Evolutionary conservation across 441 rosid species (phyloP), one percentile per base, ranked within the genome.

Genomic region (Melastoma candidum): DNA sequence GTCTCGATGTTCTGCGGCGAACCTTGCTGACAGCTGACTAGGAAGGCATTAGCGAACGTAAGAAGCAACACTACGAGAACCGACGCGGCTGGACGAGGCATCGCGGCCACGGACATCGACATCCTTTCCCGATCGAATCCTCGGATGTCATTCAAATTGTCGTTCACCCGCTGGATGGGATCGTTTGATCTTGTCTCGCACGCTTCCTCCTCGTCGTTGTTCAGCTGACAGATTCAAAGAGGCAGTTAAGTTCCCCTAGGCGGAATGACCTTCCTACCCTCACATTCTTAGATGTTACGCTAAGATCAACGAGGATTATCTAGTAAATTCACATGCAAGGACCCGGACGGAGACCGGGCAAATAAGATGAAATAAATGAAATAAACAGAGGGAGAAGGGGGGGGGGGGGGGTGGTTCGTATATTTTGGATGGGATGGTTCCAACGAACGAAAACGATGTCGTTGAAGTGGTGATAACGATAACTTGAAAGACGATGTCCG

Each of bases 1-100:
- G 85, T 72, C 57, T 87, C 89, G 53, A 85, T 70, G 58, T 87
- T 90, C 56, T 54, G 93, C 26, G 80, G 77, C 12, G 74, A 48
- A 62, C 27, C 64, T n/a, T 68, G 68, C 61, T 82, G 85, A 50
- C 79, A 72, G 49, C 53, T 63, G 51, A 71, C 68, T 53, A 69
- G 56, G 54, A 74, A 70, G 17, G 69, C 10, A 9, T 53, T 36
- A 53, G 68, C 22, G 44, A 60, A 48, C 1, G 67, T 44, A 7
- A 69, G 12, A 25, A 69, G 1, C 4, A 68, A 12, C 6, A 56
- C 6, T 17, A 9, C 45, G 55, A 67, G 66, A 61, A 54, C 47
- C 49, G 64, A 46, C 70, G 66, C 64, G 79, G 65, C 69, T 50
- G 76, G 56, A 2, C 3, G 56, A 57, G 54, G 45, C 68, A 47